Evolutionary conservation across 176 grass and related monocot species (phyloP).

Genomic region (Carex scoparia): DNA sequence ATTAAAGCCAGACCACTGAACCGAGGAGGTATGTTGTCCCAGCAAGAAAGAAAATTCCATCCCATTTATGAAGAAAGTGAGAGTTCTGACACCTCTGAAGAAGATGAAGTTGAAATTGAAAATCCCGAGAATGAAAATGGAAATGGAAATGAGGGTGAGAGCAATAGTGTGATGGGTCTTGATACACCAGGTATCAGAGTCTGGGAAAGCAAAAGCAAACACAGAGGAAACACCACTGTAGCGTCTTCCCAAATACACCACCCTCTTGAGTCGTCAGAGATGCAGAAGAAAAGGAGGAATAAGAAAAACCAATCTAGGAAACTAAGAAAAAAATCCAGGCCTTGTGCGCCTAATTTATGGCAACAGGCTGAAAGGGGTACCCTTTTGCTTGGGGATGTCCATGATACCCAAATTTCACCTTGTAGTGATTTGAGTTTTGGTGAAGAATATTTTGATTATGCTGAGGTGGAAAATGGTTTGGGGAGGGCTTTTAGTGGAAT

Average conservation of each 20-base stretch:
- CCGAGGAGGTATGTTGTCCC: conserved; percentile 23
- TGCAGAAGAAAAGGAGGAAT: conserved; percentile 53
- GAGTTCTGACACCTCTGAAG: conserved; percentile 61
- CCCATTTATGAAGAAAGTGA: conserved; percentile 59
- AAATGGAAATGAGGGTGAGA: conserved; percentile 35
- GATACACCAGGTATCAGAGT: conserved; percentile 94
- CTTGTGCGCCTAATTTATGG: conserved; percentile 59
- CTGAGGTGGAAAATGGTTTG: conserved; percentile 45
- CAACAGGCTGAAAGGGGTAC: conserved; percentile 60
- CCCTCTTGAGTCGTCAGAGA: conserved; percentile 75
- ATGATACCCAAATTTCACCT: conserved; percentile 46
- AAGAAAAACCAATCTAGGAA: conserved; percentile 51
- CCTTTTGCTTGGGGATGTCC: conserved; percentile 44
- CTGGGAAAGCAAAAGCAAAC: conserved; percentile 97
- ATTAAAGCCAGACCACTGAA: background rate
- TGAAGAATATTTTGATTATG: conserved; percentile 34
- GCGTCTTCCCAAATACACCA: conserved; percentile 72
- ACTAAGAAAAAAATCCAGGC: conserved; percentile 62
- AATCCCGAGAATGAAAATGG: background rate
- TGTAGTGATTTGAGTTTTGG: conserved; percentile 42
- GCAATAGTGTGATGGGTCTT: conserved; percentile 74
- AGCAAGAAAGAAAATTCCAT: conserved; percentile 37
- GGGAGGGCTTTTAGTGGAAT: conserved; percentile 54
- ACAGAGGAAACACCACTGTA: conserved; percentile 31
- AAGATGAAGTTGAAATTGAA: conserved; percentile 21